Conservation (phyloP, 2,329 filamentous ascomycete species). For the Paecilomyces sp. region DNA sequence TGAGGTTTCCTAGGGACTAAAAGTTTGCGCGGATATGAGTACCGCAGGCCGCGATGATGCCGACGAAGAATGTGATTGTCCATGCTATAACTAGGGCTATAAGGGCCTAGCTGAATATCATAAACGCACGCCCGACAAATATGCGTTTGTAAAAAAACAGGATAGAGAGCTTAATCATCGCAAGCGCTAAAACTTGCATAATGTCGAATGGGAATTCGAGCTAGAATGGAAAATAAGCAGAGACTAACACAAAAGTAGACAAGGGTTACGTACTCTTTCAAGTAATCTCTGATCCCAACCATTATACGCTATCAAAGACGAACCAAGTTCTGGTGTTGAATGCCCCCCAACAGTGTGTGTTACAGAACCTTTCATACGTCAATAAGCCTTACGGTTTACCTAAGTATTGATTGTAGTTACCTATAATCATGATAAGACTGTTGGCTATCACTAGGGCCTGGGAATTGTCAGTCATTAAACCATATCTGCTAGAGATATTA, state of each 20-base stretch:
- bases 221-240: background rate
- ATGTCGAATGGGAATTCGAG: conserved; percentile 25
- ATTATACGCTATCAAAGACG: background rate
- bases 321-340: background rate
- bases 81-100: conserved; percentile 3
- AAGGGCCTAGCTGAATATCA: conserved; percentile 3
- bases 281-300: background rate
- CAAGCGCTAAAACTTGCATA: conserved; percentile 4
- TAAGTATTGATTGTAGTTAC: background rate
- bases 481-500: background rate
- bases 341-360: background rate
- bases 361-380: background rate
- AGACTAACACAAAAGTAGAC: background rate
- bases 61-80: conserved; percentile 3
- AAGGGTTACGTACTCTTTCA: background rate
- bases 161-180: conserved; percentile 6
- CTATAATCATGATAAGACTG: background rate
- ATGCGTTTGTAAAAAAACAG: conserved; percentile 9
- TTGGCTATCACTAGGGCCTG: background rate
- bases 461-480: background rate
- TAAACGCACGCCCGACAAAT: conserved; percentile 4
- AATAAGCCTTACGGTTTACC: background rate
- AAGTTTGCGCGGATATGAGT: conserved; percentile 3
- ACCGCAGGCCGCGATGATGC: conserved; percentile 3
- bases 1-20: conserved; percentile 2